phyloP scores from a whole-genome alignment of 306 rosid genomes.

The Prunus salicina region DNA sequence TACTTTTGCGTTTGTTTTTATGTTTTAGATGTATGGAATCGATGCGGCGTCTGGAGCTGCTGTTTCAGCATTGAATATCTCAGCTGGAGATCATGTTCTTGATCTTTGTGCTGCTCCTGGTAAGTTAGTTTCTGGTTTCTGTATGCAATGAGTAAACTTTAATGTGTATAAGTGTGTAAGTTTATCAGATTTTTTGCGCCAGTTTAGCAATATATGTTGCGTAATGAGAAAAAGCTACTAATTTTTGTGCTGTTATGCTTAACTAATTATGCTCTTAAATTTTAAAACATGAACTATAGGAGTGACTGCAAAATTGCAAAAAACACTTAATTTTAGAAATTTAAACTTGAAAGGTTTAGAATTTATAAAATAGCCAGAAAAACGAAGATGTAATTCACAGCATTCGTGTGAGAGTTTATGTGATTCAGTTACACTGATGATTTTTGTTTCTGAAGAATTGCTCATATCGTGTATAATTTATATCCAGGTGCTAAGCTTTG shows the following conservation, averaged over 20 bases:
- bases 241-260: not conserved
- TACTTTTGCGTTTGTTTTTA: slow-evolving; percentile 1
- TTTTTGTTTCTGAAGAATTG: slow-evolving; percentile 1
- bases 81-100: slow-evolving; percentile 77
- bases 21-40: slow-evolving; percentile 76
- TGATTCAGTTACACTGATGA: not conserved
- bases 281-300: not conserved
- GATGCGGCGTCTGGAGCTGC: slow-evolving; percentile 99
- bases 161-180: not conserved
- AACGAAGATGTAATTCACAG: not conserved
- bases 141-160: not conserved
- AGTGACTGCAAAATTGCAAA: not conserved
- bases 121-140: slow-evolving; percentile 10
- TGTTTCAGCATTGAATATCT: slow-evolving; percentile 64
- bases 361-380: not conserved
- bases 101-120: slow-evolving; percentile 99
- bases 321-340: not conserved
- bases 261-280: not conserved
- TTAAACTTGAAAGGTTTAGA: not conserved
- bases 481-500: slow-evolving; percentile 90
- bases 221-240: not conserved
- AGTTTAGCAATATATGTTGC: not conserved
- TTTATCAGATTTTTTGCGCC: not conserved
- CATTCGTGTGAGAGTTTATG: not conserved
- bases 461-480: not conserved